phyloP scores from a whole-genome alignment of 2,329 filamentous ascomycete species.

The Botrytis porri region DNA sequence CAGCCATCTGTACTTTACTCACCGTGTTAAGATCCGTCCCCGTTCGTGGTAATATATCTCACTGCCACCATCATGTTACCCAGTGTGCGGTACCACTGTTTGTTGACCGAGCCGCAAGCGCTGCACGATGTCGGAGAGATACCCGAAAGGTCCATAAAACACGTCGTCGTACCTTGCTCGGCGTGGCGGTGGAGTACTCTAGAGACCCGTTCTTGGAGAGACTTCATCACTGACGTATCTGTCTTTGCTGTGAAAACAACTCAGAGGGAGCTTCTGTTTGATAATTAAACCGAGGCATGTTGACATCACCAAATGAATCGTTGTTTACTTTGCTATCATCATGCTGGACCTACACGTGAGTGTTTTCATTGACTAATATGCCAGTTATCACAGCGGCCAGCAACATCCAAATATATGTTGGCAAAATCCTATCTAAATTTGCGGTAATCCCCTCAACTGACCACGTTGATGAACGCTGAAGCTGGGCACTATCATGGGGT shows the following conservation, averaged over 20 bases:
- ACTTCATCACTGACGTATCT: not conserved
- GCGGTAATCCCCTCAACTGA: not conserved
- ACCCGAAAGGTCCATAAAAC: conserved; percentile 12
- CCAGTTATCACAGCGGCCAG: not conserved
- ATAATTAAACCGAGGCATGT: conserved; percentile 3
- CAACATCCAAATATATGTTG: not conserved
- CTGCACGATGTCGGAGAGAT: conserved; percentile 1
- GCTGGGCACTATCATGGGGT: not conserved
- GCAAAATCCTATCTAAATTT: not conserved
- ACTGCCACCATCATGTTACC: not conserved
- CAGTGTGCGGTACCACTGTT: not conserved
- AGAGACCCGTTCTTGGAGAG: not conserved
- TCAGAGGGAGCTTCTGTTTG: not conserved
- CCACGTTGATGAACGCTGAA: too few species aligned
- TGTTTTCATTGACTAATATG: not conserved
- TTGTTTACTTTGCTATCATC: conserved; percentile 7
- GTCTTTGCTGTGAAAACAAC: conserved; percentile 9
- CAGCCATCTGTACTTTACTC: not conserved
- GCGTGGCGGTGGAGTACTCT: conserved; percentile 8
- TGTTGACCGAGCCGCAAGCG: conserved; percentile 3
- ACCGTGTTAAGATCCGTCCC: conserved; percentile 4
- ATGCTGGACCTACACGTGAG: not conserved
- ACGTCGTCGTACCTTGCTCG: conserved; percentile 14
- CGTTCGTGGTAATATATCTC: conserved; percentile 1
- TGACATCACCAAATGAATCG: not conserved